These are phyloP conservation scores for Trichosanthes cucumerina DNA, from an alignment of 306 rosid species.

Conservation along the genomic window DNA sequence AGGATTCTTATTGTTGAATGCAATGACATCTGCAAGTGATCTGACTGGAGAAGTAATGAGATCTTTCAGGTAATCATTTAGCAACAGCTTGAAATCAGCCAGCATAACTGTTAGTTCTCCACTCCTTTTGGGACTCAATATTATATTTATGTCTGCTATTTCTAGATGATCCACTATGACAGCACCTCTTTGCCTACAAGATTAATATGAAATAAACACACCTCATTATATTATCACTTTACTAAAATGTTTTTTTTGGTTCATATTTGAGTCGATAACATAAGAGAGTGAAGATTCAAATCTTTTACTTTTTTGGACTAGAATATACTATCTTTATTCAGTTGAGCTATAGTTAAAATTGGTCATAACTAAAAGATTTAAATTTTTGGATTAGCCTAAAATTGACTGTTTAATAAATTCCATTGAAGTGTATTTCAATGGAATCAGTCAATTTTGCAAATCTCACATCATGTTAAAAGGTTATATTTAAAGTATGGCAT, in stretches of 20 bases:
- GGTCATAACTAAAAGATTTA: no score
- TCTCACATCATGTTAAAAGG: background rate
- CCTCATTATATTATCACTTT: background rate
- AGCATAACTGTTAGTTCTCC: constrained; percentile 24
- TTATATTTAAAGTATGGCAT: background rate
- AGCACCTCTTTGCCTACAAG: constrained; percentile 49
- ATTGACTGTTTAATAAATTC: no score
- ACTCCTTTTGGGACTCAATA: constrained; percentile 16
- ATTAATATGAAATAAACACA: background rate
- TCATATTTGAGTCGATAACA: no score
- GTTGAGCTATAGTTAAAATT: no score
- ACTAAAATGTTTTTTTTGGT: no score
- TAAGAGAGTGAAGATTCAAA: no score
- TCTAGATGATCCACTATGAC: constrained; percentile 44
- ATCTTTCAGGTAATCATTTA: constrained; percentile 32
- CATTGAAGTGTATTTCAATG: no score
- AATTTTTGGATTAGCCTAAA: no score
- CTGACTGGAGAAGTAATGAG: constrained; percentile 41
- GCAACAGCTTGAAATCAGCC: constrained; percentile 36
- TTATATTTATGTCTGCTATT: constrained; percentile 21
- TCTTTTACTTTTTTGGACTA: no score
- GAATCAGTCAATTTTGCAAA: no score
- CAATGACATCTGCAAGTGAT: constrained; percentile 39
- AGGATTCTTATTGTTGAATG: constrained; percentile 37
- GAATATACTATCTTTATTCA: no score